Base-by-base conservation (phyloP, 2,329 filamentous ascomycete genomes). In the Fusarium gaditjirri region DNA sequence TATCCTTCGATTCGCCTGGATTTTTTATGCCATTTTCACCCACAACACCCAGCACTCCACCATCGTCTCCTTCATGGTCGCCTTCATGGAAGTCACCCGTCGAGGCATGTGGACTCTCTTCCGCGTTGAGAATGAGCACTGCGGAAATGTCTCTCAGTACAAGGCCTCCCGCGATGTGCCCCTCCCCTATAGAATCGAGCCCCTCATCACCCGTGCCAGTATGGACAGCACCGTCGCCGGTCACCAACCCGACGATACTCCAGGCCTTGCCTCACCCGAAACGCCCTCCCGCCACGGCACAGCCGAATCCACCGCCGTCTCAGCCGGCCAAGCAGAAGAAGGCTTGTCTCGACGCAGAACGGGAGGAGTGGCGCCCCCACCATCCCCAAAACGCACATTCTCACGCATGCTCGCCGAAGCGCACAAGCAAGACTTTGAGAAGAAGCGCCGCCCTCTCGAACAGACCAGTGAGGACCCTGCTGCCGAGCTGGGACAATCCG, bases 111-210 rank as follows among this genome's bases (percentile, higher is more conserved):
- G 96, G 96, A 91, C 92, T 1, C 85, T 98, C 8, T 93, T 99
- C 80, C 93, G 96, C 43, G 95, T 99, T 31, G 96, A 99, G 81
- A 99, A 99, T 80, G 96, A 99, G 77, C 96, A 99, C 82, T 97
- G 94, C 82, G 91, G 92, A 61, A 97, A 98, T 76, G 95, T 99
- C 5, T 89, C 91, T 23, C 91, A 94, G 73, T 97, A 97, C 86
- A 94, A 97, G 72, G 96, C 96, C 8, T 94, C 92, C 5, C 89
- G 95, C 61, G 95, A 98, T 76, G 89, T 97, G 1, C 94, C 94
- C 0, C 86, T 98, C 0, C 95, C 95, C 0, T 98, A 98, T 79
- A 86, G 89, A 54, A 83, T 91, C 50, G 85, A 88, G 62, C 81
- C 83, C 1, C 81, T 86, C 16, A 80, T 84, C 67, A 82, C 85